Evolutionary conservation across 345 rosid species (phyloP).

Genomic region (Hypericum androsaemum): DNA sequence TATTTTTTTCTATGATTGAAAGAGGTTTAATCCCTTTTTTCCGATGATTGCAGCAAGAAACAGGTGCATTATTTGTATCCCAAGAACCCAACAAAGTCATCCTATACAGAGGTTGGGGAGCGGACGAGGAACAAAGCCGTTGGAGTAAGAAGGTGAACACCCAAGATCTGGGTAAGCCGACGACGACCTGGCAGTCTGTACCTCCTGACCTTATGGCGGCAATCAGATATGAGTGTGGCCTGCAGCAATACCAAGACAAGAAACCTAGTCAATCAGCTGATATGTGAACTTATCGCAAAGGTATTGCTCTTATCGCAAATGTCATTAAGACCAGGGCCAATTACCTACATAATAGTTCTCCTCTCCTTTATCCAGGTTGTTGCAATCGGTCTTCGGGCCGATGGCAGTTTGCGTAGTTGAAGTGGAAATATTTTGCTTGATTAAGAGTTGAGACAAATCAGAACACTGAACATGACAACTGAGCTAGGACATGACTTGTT

Average conservation of each 20-base stretch:
- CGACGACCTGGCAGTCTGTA: slow-evolving; percentile 22
- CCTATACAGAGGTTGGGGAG: slow-evolving; percentile 86
- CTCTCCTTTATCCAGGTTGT: too few species aligned
- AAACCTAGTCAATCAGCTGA: slow-evolving; percentile 3
- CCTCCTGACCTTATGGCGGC: slow-evolving; percentile 75
- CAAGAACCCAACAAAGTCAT: slow-evolving; percentile 91
- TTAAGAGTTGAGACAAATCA: too few species aligned
- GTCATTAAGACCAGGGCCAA: too few species aligned
- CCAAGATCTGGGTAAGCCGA: slow-evolving; percentile 13
- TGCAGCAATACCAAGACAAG: slow-evolving; percentile 19
- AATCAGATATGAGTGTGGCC: slow-evolving; percentile 70
- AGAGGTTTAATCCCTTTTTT: slow-evolving; percentile 1
- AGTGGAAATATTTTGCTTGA: too few species aligned
- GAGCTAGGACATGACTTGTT: too few species aligned
- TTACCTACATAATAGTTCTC: too few species aligned
- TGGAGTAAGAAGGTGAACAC: slow-evolving; percentile 8
- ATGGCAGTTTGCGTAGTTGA: too few species aligned
- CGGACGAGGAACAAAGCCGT: slow-evolving; percentile 33
- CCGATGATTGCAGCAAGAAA: slow-evolving; percentile 51
- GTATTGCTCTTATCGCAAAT: not conserved
- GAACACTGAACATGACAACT: too few species aligned
- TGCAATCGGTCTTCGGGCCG: too few species aligned
- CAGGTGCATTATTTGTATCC: slow-evolving; percentile 69
- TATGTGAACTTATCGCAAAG: slow-evolving; percentile 8
- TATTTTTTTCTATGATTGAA: not conserved